Percentiles rank a stretch among this genome's conserved stretches.
Evolutionary conservation across 805 yeast species (phyloP).

Genomic region (Scheffersomyces amazonensis): DNA sequence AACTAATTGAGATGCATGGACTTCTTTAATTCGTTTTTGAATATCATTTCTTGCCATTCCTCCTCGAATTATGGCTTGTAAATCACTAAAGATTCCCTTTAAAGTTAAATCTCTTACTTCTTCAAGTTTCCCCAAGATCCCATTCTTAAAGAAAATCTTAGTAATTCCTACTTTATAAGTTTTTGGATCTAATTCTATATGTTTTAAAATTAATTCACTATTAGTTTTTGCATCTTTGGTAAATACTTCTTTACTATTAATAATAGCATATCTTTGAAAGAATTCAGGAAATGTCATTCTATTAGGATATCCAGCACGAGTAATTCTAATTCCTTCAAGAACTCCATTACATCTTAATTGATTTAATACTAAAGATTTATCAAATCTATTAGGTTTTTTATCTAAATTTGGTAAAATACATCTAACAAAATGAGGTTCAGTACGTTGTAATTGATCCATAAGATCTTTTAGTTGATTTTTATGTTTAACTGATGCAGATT

Average conservation of each 20-base stretch:
- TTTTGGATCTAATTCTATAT: slow-evolving; percentile 58
- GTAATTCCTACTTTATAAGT: slow-evolving; percentile 67
- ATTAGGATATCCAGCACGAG: slow-evolving; percentile 96
- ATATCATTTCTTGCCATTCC: slow-evolving; percentile 50
- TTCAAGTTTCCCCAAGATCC: slow-evolving; percentile 77
- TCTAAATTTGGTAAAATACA: slow-evolving; percentile 88
- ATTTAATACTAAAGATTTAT: slow-evolving; percentile 73
- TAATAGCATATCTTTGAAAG: slow-evolving; percentile 64
- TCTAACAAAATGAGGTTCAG: slow-evolving; percentile 96
- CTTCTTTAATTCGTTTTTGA: slow-evolving; percentile 48
- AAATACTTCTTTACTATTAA: slow-evolving; percentile 43
- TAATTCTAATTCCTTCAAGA: slow-evolving; percentile 94
- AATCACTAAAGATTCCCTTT: slow-evolving; percentile 48
- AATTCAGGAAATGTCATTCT: slow-evolving; percentile 83
- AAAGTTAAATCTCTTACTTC: slow-evolving; percentile 67
- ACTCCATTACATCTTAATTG: slow-evolving; percentile 97
- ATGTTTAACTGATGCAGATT: slow-evolving; percentile 84
- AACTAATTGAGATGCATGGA: slow-evolving; percentile 70
- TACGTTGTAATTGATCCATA: slow-evolving; percentile 68
- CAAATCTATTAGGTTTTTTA: slow-evolving; percentile 69
- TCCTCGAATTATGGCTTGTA: slow-evolving; percentile 71
- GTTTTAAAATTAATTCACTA: slow-evolving; percentile 63
- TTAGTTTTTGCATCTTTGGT: slow-evolving; percentile 57
- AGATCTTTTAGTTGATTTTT: slow-evolving; percentile 75
- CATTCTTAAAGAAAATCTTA: slow-evolving; percentile 72